Base-by-base conservation (phyloP, 1,284 basidiomycete genomes). In the Papiliotrema fonsecae region DNA sequence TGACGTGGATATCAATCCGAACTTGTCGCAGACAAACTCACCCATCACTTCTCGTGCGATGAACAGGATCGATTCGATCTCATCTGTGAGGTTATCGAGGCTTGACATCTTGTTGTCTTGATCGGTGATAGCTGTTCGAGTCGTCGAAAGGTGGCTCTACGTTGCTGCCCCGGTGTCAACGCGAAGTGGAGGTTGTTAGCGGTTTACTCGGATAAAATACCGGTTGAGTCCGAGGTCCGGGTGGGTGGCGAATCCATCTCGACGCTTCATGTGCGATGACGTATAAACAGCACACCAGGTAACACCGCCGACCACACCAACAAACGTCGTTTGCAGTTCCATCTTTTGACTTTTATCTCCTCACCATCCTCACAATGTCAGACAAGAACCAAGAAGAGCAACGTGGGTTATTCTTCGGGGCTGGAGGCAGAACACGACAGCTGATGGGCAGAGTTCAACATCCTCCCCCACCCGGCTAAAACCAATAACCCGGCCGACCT, bases 401-500 rank as follows among this genome's bases (percentile, higher is more conserved):
- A 50, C 58, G 64, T 69, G 52, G 60, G 66, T 64, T 19, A 10
- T 26, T 24, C 39, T 19, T 13, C 14, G 11, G 31, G n/a, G 7
- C 6, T 34, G 25, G 22, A 26, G 18, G 18, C 34, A 24, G 21
- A 31, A 22, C 18, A 16, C 26, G 13, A 13, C 45, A n/a, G n/a
- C n/a, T n/a, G n/a, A n/a, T n/a, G 32, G 7, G 4, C 47, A 63
- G 67, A 61, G 39, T 76, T 77, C 68, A 65, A 55, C 37, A 77
- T 74, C 64, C 74, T 72, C 55, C 75, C 75, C 22, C 72, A 75
- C 62, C 72, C 72, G 31, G 73, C 73, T 26, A 74, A 63, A 60
- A 70, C 67, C 55, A 75, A 74, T 56, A 72, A 74, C 64, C 73
- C 74, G 6, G 53, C 67, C 31, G 70, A 73, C 60, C 61, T 71